phyloP scores from a whole-genome alignment of 768 basidiomycete genomes.

The Lyophyllum atratum region DNA sequence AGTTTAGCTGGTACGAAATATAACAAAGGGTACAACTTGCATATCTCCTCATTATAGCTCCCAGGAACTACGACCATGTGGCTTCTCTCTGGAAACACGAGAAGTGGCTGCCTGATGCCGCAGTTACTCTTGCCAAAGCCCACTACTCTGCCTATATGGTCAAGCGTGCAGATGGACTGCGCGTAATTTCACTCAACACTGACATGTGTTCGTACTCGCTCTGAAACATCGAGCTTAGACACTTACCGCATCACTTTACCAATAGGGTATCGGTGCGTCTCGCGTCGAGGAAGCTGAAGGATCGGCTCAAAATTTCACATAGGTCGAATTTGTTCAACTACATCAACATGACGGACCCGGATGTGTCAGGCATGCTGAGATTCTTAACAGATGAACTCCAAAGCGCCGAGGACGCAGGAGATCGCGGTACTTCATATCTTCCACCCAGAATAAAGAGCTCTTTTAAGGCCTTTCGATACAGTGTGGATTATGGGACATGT shows the following conservation, averaged over 20 bases:
- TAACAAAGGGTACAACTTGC: neutral
- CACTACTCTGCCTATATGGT: conserved; percentile 80
- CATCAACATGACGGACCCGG: conserved; percentile 70
- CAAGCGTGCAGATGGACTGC: conserved; percentile 61
- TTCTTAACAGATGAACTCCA: conserved; percentile 81
- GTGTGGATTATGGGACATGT: conserved; percentile 62
- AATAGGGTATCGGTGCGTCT: conserved; percentile 38
- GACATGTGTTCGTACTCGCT: conserved; percentile 59
- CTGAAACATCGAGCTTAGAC: neutral
- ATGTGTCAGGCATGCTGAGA: conserved; percentile 74
- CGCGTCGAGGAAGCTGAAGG: neutral
- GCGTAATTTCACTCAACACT: conserved; percentile 76
- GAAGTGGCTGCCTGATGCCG: conserved; percentile 63
- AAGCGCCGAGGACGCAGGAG: conserved; percentile 74
- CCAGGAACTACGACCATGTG: conserved; percentile 78
- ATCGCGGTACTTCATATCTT: conserved; percentile 50
- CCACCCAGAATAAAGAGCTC: neutral
- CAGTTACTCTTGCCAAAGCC: conserved; percentile 55
- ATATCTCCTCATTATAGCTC: neutral
- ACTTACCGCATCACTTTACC: neutral
- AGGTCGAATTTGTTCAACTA: conserved; percentile 75
- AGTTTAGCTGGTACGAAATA: conserved; percentile 61
- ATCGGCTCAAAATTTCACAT: neutral
- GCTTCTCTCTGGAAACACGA: conserved; percentile 71
- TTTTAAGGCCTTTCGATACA: conserved; percentile 14